Base-by-base conservation (phyloP, 2,329 filamentous ascomycete genomes). In the Drechslerella coelobrocha region DNA sequence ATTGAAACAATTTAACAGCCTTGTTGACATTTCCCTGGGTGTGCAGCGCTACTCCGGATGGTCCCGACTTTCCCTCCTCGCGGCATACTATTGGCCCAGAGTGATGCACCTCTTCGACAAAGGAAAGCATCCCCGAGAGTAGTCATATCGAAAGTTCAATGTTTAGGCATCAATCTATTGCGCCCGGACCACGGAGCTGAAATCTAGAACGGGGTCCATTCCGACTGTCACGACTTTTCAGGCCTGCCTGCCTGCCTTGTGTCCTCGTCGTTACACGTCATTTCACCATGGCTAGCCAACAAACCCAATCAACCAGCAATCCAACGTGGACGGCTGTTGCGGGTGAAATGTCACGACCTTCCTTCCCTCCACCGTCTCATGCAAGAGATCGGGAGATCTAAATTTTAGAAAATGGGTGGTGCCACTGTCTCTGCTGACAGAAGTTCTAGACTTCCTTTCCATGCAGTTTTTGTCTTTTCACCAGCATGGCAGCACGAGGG, bases 231-330 rank as follows among this genome's bases (percentile, higher is more conserved):
- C 34, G 12, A n/a, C 2, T 39, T 3, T 14, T 3, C 34, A 10
- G 2, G 34, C 12, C 34, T n/a, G 34, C 34, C 12, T 39, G 34
- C 34, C n/a, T n/a, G n/a, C n/a, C n/a, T n/a, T n/a, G n/a, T n/a
- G n/a, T n/a, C n/a, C n/a, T n/a, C 17, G 34, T 39, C 34, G 34
- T 39, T 39, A 39, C 34, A 39, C 34, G 34, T 39, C 34, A 39
- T 39, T 39, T 39, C 34, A n/a, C 34, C 34, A 39, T 39, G 34
- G 12, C 34, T 14, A 39, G 12, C 12, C 12, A 2, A 5, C 12
- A n/a, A n/a, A n/a, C n/a, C n/a, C n/a, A n/a, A n/a, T n/a, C n/a
- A n/a, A n/a, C n/a, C n/a, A 3, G 12, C 34, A 10, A 39, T 4
- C 12, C 4, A 39, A 39, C 34, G 34, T 5, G 34, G 34, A 39